A percentile compares a stretch with the other conserved stretches of the same genome.
These are phyloP conservation scores for Aureobasidium sp. DNA, from an alignment of 2,329 filamentous ascomycete genomes.

Conservation along the genomic window DNA sequence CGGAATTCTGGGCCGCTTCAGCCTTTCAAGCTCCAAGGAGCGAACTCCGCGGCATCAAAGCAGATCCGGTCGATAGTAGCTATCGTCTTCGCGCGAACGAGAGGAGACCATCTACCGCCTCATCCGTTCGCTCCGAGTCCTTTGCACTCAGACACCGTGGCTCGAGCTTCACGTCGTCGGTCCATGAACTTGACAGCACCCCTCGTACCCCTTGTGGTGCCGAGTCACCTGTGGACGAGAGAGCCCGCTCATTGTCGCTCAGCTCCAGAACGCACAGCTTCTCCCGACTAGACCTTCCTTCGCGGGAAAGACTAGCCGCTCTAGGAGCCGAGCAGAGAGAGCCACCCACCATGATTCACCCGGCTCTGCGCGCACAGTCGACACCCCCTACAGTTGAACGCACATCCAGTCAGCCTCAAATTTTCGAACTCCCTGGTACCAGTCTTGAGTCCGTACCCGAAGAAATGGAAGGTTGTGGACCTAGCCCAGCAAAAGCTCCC, in stretches of 20 bases:
- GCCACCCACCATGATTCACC: conserved; percentile 15
- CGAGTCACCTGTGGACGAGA: background rate
- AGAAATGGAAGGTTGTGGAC: conserved; percentile 31
- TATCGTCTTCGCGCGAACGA: background rate
- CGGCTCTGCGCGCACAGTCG: conserved; percentile 6
- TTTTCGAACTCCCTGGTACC: conserved; percentile 23
- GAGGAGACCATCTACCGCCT: conserved; percentile 1
- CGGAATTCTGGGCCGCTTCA: conserved; percentile 45
- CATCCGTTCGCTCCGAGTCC: background rate
- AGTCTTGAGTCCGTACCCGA: conserved; percentile 39
- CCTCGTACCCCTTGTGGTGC: background rate
- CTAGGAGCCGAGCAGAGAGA: conserved; percentile 12
- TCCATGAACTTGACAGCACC: conserved; percentile 6
- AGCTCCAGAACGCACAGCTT: background rate
- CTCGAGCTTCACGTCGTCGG: background rate
- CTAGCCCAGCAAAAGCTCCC: background rate
- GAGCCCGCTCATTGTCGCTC: background rate
- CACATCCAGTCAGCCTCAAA: conserved; percentile 22
- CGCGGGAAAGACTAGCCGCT: conserved; percentile 2
- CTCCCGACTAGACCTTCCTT: conserved; percentile 17
- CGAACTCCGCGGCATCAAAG: conserved; percentile 44
- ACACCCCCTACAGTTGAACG: background rate
- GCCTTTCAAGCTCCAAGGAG: conserved; percentile 43
- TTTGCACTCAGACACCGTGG: background rate
- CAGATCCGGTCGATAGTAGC: conserved; percentile 34